phyloP scores from a whole-genome alignment of 2,329 filamentous ascomycete species.

The Fusarium torreyae region DNA sequence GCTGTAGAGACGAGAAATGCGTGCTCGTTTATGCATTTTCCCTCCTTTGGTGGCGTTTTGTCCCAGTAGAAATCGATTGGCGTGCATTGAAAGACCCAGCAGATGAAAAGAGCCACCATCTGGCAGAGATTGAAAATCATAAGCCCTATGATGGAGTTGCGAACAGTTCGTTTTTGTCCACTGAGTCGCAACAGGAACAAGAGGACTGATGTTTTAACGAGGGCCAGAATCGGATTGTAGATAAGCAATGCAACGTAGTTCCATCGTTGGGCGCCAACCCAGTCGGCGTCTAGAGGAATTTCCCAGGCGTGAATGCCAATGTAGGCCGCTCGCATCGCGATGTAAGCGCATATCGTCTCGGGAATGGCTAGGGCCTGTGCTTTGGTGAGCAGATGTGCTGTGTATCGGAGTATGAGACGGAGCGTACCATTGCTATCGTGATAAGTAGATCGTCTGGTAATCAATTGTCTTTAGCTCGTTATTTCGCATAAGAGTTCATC shows the following conservation, averaged over 20 bases:
- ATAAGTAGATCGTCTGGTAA: neutral
- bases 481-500: neutral
- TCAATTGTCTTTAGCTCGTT: neutral
- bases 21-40: conserved; percentile 53
- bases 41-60: neutral
- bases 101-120: conserved; percentile 56
- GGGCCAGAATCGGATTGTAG: conserved; percentile 62
- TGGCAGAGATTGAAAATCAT: conserved; percentile 55
- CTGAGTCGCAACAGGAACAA: conserved; percentile 61
- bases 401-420: neutral
- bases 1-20: conserved; percentile 54
- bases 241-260: conserved; percentile 58
- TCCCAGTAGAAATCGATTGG: conserved; percentile 46
- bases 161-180: conserved; percentile 53
- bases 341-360: neutral
- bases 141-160: conserved; percentile 49
- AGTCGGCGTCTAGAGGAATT: neutral
- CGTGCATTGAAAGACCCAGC: conserved; percentile 58
- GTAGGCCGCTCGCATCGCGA: neutral
- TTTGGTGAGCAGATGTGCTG: neutral
- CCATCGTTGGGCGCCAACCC: conserved; percentile 46
- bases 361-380: neutral
- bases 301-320: neutral
- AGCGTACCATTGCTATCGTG: neutral
- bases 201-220: conserved; percentile 62